Evolutionary conservation across 192 early-diverging fungal species (phyloP).

Genomic region (Geranomyces variabilis): DNA sequence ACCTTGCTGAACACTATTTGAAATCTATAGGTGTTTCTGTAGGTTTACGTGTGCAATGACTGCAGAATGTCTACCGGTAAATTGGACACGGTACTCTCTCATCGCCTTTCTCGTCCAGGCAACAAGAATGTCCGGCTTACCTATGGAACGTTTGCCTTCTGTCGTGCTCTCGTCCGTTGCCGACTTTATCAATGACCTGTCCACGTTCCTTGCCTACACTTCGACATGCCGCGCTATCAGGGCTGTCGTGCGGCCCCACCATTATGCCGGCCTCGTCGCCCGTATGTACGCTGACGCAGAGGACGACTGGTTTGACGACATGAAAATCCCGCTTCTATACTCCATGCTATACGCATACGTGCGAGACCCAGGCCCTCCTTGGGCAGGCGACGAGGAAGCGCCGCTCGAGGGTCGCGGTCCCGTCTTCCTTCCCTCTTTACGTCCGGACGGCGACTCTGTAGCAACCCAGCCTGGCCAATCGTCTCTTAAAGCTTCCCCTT

Average conservation of each 20-base stretch:
- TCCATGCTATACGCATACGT: not conserved
- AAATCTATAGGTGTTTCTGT: too few relatives aligned
- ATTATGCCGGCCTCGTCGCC: not conserved
- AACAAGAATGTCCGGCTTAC: not conserved
- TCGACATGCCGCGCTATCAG: not conserved
- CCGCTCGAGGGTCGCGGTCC: too few relatives aligned
- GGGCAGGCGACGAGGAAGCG: too few relatives aligned
- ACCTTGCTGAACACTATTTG: too few relatives aligned
- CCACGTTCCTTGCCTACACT: not conserved
- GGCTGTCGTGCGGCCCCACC: not conserved
- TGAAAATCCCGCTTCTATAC: not conserved
- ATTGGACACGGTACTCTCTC: too few relatives aligned
- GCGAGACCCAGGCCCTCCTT: not conserved
- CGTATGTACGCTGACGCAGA: not conserved
- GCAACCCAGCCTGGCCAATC: not conserved
- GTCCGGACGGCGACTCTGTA: not conserved
- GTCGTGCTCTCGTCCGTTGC: not conserved
- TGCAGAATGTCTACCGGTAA: too few relatives aligned
- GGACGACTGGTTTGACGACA: not conserved
- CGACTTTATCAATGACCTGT: not conserved
- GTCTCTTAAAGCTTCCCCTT: not conserved
- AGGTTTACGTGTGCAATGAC: too few relatives aligned
- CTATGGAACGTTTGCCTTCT: not conserved
- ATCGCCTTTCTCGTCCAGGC: too few relatives aligned
- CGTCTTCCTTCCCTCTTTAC: not conserved